Evolutionary conservation across 352 stramenopile species (phyloP).

Genomic region (Thraustotheca clavata): DNA sequence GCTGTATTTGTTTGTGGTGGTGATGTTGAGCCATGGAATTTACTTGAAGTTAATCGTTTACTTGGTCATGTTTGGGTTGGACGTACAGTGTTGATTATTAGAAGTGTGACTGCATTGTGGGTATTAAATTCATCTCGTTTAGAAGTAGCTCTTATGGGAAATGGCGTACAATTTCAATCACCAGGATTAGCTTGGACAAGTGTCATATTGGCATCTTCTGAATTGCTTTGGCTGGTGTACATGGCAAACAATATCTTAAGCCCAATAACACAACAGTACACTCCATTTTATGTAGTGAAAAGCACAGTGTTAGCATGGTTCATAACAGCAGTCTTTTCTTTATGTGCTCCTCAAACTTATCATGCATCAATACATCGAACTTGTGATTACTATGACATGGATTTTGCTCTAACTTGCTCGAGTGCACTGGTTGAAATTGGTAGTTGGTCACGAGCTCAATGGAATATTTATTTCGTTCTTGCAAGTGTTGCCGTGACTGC

Average conservation of each 20-base stretch:
- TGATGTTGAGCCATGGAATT: neutral
- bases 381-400: neutral
- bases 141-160: neutral
- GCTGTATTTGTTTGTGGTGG: neutral
- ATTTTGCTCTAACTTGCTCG: neutral
- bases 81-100: constrained; percentile 3
- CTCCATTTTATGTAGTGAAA: neutral
- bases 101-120: constrained; percentile 3
- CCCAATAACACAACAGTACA: neutral
- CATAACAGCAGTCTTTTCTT: neutral
- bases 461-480: neutral
- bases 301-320: neutral
- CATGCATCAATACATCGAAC: neutral
- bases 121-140: neutral
- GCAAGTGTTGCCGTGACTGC: neutral
- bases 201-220: neutral
- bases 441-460: neutral
- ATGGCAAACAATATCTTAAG: neutral
- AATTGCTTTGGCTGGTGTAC: neutral
- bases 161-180: neutral
- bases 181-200: neutral
- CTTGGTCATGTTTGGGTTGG: constrained; percentile 11
- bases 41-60: constrained; percentile 10
- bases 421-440: neutral
- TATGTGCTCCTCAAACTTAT: neutral